phyloP scores from a whole-genome alignment of 352 stramenopile genomes.

The Globisporangium spiculum region DNA sequence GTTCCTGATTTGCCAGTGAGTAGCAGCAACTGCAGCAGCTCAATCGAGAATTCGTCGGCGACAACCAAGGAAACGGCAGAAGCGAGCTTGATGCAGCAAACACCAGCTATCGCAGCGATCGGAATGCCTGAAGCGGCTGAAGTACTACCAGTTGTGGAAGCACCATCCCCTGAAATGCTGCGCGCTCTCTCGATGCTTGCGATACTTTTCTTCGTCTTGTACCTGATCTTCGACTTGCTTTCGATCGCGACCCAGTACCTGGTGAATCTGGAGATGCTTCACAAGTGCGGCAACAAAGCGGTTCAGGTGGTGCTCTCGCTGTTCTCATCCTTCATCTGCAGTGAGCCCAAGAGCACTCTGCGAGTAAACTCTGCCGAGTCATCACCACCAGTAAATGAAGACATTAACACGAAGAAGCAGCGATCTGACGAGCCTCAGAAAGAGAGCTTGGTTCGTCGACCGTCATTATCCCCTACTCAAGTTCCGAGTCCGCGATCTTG shows the following conservation, averaged over 20 bases:
- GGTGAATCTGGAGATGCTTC: not conserved
- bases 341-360: conserved; percentile 4
- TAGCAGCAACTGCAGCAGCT: not conserved
- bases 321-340: conserved; percentile 2
- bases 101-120: not conserved
- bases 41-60: not conserved
- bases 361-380: not conserved
- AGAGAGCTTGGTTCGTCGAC: not conserved
- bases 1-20: not conserved
- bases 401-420: not conserved
- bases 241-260: conserved; percentile 14
- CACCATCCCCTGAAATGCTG: conserved; percentile 6
- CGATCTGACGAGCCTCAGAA: not conserved
- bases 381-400: not conserved
- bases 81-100: not conserved
- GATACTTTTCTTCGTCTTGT: conserved; percentile 25
- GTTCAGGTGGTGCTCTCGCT: not conserved
- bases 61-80: not conserved
- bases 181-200: conserved; percentile 20
- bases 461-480: not conserved
- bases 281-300: not conserved
- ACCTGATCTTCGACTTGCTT: conserved; percentile 25
- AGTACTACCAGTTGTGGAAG: conserved; percentile 14
- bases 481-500: not conserved
- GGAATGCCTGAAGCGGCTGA: not conserved